Evolutionary conservation across 768 basidiomycete genomes (phyloP), one percentile per base, ranked within the genome.

Genomic region (Gymnopilus junonius): DNA sequence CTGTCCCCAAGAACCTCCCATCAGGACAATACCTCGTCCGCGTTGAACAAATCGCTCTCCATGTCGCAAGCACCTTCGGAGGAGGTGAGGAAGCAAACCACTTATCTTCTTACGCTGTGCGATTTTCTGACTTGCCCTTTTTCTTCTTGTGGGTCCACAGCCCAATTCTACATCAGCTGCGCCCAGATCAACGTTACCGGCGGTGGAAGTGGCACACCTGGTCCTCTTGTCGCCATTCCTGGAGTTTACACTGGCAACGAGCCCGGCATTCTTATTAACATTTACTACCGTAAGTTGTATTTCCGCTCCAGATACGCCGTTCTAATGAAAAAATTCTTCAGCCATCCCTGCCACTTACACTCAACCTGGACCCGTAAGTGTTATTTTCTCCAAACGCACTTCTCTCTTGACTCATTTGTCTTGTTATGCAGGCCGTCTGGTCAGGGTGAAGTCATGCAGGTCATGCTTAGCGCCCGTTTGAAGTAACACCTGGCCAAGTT

Each of bases 41-140:
- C 53, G 74, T 78, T 53, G 82, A 82, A 55, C 72, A 76, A 15
- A 82, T 82, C 45, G 82, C 82, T 29, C 70, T 83, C 25, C 82
- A 83, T 64, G 42, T 68, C 7, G 81, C 82, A 14, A 67, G 67
- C 11, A 75, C 73, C 15, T 81, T 74, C 64, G 76, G 74, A 65
- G 81, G 81, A 14, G 82, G 80, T 70, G 66, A 74, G 63, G 31
- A 39, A 50, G 10, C 8, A n/a, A 14, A n/a, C n/a, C n/a, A n/a
- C n/a, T n/a, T 50, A 15, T 2, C n/a, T 20, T 1, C 3, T n/a
- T n/a, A 11, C 40, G 11, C 17, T 42, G 8, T 5, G 11, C 15
- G 5, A 42, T 42, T 8, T 57, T n/a, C 14, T 12, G 15, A 6
- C 8, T 20, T 29, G n/a, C 17, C 40, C n/a, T n/a, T n/a, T 20